phyloP scores from a whole-genome alignment of 257 asterid genomes.

The Salvia hispanica region DNA sequence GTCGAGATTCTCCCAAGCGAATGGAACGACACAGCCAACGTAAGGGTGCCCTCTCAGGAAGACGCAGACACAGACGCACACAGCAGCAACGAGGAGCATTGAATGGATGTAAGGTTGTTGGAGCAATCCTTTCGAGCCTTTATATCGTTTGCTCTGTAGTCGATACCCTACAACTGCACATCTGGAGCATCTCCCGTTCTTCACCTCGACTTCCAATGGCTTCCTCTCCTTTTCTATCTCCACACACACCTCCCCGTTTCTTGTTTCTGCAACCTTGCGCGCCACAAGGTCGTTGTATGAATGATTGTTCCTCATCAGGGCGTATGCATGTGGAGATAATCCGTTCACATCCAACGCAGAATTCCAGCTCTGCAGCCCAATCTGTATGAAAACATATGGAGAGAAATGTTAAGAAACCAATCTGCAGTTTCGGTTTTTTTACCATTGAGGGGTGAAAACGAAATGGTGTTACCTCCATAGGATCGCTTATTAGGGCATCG shows the following conservation, averaged over 20 bases:
- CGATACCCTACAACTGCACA: constrained; percentile 55
- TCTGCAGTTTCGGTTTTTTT: constrained; percentile 36
- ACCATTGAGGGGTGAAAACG: background rate
- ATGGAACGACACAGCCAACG: constrained; percentile 56
- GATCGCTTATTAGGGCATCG: constrained; percentile 74
- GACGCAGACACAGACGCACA: constrained; percentile 82
- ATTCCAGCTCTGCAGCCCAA: constrained; percentile 75
- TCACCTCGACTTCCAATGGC: constrained; percentile 32
- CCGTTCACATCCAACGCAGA: constrained; percentile 75
- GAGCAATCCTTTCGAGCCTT: constrained; percentile 59
- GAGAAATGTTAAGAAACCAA: constrained; percentile 24
- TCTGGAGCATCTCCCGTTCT: constrained; percentile 42
- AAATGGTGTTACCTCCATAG: constrained; percentile 56
- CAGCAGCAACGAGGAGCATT: constrained; percentile 80
- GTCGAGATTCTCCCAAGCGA: constrained; percentile 74
- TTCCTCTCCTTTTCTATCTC: constrained; percentile 46
- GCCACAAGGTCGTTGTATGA: constrained; percentile 69
- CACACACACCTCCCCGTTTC: constrained; percentile 51
- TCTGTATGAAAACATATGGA: constrained; percentile 38
- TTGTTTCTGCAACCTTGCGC: constrained; percentile 49
- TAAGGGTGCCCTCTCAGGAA: constrained; percentile 70
- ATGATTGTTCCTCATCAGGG: constrained; percentile 68
- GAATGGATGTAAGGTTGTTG: constrained; percentile 79
- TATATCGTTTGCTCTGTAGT: constrained; percentile 37
- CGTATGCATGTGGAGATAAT: constrained; percentile 72